Evolutionary conservation across 1,284 basidiomycete species (phyloP).

Genomic region (Apiotrichum gracile): DNA sequence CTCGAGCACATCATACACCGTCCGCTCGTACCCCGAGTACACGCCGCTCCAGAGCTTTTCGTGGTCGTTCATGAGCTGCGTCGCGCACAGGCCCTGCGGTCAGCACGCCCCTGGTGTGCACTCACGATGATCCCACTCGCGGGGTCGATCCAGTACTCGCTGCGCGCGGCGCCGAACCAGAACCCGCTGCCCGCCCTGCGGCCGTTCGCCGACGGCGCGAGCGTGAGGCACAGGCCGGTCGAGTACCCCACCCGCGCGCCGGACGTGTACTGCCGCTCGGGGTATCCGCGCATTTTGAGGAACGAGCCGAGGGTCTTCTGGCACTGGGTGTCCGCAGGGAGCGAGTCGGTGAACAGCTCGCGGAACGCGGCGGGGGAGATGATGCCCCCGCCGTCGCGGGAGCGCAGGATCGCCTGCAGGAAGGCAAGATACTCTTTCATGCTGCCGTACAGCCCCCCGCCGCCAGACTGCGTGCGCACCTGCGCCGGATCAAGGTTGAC

Average conservation of each 20-base stretch:
- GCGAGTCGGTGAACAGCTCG: slow-evolving; percentile 21
- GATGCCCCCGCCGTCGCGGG: slow-evolving; percentile 1
- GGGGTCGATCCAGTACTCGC: slow-evolving; percentile 33
- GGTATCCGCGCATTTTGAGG: not conserved
- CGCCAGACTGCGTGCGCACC: slow-evolving; percentile 21
- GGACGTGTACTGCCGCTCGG: not conserved
- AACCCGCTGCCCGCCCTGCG: slow-evolving; percentile 20
- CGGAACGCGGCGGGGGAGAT: slow-evolving; percentile 18
- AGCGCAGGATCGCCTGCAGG: slow-evolving; percentile 24
- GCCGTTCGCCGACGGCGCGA: slow-evolving; percentile 8
- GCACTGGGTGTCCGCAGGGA: slow-evolving; percentile 8
- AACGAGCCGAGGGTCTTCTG: slow-evolving; percentile 12
- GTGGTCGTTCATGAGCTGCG: too few species aligned
- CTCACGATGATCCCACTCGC: slow-evolving; percentile 19
- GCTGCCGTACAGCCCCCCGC: slow-evolving; percentile 35
- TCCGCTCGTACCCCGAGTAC: too few species aligned
- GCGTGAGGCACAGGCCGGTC: slow-evolving; percentile 13
- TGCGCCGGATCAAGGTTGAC: slow-evolving; percentile 11
- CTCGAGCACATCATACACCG: too few species aligned
- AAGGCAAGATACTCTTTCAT: slow-evolving; percentile 29
- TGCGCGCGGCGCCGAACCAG: slow-evolving; percentile 17
- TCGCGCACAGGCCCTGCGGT: too few species aligned
- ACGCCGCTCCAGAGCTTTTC: too few species aligned
- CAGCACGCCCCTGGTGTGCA: too few species aligned
- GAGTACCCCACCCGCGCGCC: slow-evolving; percentile 7